phyloP scores from a whole-genome alignment of 1,284 basidiomycete genomes.

The Paramarasmius palmivorus region DNA sequence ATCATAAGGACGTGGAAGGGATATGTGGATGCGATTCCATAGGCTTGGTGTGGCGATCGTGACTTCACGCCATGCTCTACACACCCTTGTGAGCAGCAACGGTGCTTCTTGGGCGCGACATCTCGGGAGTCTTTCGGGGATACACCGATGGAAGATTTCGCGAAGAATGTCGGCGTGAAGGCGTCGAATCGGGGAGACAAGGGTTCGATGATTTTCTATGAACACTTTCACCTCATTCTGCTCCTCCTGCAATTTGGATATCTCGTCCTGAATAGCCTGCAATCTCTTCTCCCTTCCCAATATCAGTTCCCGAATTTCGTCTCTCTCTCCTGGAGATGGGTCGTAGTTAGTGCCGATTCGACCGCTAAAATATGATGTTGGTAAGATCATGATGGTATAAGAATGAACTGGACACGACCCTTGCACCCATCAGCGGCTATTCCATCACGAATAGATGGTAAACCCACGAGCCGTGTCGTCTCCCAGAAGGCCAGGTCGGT shows the following conservation, averaged over 20 bases:
- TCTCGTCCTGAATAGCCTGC: neutral
- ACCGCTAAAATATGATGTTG: too few relatives aligned
- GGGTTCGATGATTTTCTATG: neutral
- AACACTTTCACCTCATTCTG: neutral
- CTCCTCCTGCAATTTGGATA: neutral
- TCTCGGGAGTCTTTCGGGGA: neutral
- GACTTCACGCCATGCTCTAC: neutral
- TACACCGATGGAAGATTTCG: neutral
- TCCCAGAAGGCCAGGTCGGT: too few relatives aligned
- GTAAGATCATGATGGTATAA: too few relatives aligned
- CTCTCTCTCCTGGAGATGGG: neutral
- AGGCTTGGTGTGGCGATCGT: neutral
- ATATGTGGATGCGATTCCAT: conserved; percentile 1
- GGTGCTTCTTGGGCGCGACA: neutral
- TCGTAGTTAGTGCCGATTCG: neutral
- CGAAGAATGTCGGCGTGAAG: neutral
- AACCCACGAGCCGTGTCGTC: too few relatives aligned
- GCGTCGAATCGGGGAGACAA: neutral
- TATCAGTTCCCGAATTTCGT: neutral
- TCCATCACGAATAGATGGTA: too few relatives aligned
- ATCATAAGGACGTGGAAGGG: neutral
- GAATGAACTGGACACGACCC: too few relatives aligned
- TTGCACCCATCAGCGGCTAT: too few relatives aligned
- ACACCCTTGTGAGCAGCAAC: neutral
- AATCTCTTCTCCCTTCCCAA: neutral